Base-by-base conservation (phyloP, 768 basidiomycete genomes). In the Collybiopsis luxurians region DNA sequence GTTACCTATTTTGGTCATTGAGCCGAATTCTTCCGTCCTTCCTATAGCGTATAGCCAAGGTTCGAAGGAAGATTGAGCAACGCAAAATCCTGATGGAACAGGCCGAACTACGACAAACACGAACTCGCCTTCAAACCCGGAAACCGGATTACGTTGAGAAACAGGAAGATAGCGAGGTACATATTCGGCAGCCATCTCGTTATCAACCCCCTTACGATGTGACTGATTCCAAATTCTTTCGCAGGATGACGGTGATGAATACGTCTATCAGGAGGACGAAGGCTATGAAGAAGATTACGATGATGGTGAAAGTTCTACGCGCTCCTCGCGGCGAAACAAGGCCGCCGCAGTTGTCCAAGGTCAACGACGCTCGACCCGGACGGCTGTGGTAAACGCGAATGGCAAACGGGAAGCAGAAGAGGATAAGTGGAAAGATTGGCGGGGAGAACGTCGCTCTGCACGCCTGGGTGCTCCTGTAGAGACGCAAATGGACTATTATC, bases 71-170 rank as follows among this genome's bases (percentile, higher is more conserved):
- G 71, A 76, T 89, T 48, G 85, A 91, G 65, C 84, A 89, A 66
- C 79, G 79, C 46, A 77, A 82, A 44, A 67, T 84, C 38, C 73
- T 86, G 56, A 73, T 86, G 60, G 89, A 85, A 19, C 89, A 91
- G 67, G 84, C 87, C 36, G 90, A 92, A 67, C 73, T 91, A 57
- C 82, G 90, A 59, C 84, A 86, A 69, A 92, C 90, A 26, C 80
- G 92, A 58, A 92, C 91, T 19, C 80, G 90, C 58, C 79, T 87
- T 53, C 81, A 82, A 71, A 84, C 86, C 2, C 80, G 81, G 42
- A 84, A 82, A 60, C 88, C 89, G 46, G 88, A 92, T 75, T 94
- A 94, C 71, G 89, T 89, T 51, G 91, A 92, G 70, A 77, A 80
- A 64, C 81, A 86, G 63, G 78, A 79, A 61, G 83, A 81, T 56